phyloP scores from a whole-genome alignment of 2,329 filamentous ascomycete species.

The Claviceps capensis region DNA sequence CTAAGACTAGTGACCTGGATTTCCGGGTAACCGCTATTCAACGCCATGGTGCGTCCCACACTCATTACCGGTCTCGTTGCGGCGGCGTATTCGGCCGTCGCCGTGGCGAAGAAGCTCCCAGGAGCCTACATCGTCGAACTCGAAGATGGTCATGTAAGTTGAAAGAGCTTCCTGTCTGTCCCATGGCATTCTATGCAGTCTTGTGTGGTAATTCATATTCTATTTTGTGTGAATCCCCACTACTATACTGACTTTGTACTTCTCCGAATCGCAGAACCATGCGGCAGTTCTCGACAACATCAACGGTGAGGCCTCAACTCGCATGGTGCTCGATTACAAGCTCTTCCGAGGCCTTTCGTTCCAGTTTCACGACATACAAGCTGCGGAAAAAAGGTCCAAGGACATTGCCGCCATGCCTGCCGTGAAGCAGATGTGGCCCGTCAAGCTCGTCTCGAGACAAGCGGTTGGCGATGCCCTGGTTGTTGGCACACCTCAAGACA shows the following conservation, averaged over 20 bases:
- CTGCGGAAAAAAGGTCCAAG: slow-evolving; percentile 27
- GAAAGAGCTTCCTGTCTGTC: not conserved
- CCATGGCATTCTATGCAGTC: not conserved
- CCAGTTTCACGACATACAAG: slow-evolving; percentile 32
- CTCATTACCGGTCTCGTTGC: slow-evolving; percentile 8
- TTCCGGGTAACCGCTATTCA: not conserved
- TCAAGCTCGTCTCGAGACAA: slow-evolving; percentile 25
- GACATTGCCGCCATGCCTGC: slow-evolving; percentile 27
- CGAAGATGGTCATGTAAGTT: slow-evolving; percentile 30
- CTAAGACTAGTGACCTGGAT: not conserved
- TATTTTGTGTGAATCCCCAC: too few relatives aligned
- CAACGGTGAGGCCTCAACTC: slow-evolving; percentile 20
- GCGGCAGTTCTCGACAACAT: slow-evolving; percentile 1
- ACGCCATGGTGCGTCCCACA: slow-evolving; percentile 7
- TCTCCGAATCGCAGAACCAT: slow-evolving; percentile 1
- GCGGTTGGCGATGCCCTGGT: slow-evolving; percentile 32
- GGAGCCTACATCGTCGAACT: slow-evolving; percentile 42
- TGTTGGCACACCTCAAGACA: slow-evolving; percentile 12
- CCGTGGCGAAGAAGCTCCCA: slow-evolving; percentile 21
- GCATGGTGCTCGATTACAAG: slow-evolving; percentile 33
- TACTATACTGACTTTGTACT: too few relatives aligned
- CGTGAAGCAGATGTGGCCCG: slow-evolving; percentile 37
- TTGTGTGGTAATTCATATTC: not conserved
- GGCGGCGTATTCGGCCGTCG: slow-evolving; percentile 16
- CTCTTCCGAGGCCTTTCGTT: slow-evolving; percentile 42